These are phyloP conservation scores for Heliophila coronopifolia DNA, from an alignment of 441 rosid species.

Conservation along the genomic window DNA sequence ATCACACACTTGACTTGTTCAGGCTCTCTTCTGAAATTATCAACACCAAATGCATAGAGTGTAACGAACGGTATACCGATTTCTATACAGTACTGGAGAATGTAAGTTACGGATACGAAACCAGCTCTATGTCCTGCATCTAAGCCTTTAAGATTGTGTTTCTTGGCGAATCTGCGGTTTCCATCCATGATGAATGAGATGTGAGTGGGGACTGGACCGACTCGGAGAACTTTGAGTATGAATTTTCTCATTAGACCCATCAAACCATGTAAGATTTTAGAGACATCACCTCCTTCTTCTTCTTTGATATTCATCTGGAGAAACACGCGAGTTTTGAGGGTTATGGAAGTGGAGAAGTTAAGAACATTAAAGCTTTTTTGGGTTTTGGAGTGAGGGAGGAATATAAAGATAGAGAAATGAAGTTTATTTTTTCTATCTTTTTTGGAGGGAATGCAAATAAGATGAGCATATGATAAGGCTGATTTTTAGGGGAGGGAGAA, in stretches of 20 bases:
- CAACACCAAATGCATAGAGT: constrained; percentile 29
- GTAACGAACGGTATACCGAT: constrained; percentile 30
- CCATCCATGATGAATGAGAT: constrained; percentile 34
- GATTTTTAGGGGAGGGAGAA: constrained; percentile 10
- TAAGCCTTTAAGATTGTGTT: constrained; percentile 13
- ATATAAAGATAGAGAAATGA: constrained; percentile 6
- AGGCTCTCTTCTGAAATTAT: constrained; percentile 33
- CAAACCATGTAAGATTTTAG: constrained; percentile 7
- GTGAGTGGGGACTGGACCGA: constrained; percentile 31
- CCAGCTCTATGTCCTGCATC: constrained; percentile 34
- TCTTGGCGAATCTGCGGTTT: constrained; percentile 29
- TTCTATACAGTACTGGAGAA: constrained; percentile 30
- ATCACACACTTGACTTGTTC: constrained; percentile 32
- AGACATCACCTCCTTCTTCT: constrained; percentile 17
- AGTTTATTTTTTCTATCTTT: background rate
- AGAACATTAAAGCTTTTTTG: background rate
- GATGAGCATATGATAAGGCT: constrained; percentile 26
- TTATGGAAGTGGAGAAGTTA: background rate
- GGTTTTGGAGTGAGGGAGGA: background rate
- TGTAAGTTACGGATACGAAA: constrained; percentile 15
- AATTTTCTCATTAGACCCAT: constrained; percentile 21
- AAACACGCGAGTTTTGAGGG: background rate
- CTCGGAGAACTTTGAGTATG: constrained; percentile 21
- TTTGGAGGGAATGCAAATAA: constrained; percentile 23
- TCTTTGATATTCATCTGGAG: constrained; percentile 6